A percentile compares a stretch with the other conserved stretches of the same genome.
Evolutionary conservation across 1,284 basidiomycete genomes (phyloP).

Genomic region (Fistulinella staudtii): DNA sequence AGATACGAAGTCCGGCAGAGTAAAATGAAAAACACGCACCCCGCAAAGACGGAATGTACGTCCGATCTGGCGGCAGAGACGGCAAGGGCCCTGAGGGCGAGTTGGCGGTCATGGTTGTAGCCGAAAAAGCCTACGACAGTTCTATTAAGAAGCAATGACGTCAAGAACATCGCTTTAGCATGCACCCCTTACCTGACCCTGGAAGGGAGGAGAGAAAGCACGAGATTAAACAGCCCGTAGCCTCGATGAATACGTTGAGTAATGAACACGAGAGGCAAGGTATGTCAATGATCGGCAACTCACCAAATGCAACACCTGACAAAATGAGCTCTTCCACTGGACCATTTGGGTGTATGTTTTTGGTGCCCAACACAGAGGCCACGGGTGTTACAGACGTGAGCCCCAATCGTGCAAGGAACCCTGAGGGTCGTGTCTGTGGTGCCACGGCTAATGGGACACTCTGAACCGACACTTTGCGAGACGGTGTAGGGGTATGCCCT

Average conservation of each 20-base stretch:
- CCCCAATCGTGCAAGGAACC: conserved; percentile 39
- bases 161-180: no score
- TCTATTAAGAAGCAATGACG: no score
- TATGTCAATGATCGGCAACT: conserved; percentile 7
- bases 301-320: conserved; percentile 72
- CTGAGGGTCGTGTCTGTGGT: conserved; percentile 24
- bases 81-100: conserved; percentile 64
- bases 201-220: conserved; percentile 70
- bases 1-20: not conserved
- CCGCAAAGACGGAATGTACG: conserved; percentile 70
- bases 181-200: conserved; percentile 56
- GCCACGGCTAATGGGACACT: conserved; percentile 21
- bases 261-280: not conserved
- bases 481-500: conserved; percentile 42
- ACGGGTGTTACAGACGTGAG: conserved; percentile 19
- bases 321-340: conserved; percentile 68
- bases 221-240: conserved; percentile 71
- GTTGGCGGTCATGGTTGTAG: conserved; percentile 63
- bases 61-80: conserved; percentile 63
- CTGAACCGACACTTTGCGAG: conserved; percentile 35
- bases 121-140: conserved; percentile 69
- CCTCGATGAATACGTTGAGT: conserved; percentile 33
- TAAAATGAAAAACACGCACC: conserved; percentile 38
- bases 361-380: conserved; percentile 15
- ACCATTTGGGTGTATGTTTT: conserved; percentile 39